A percentile compares a stretch with the other conserved stretches of the same genome.
Evolutionary conservation across 23 red algal genomes (phyloP).

Genomic region (Gracilaria domingensis): DNA sequence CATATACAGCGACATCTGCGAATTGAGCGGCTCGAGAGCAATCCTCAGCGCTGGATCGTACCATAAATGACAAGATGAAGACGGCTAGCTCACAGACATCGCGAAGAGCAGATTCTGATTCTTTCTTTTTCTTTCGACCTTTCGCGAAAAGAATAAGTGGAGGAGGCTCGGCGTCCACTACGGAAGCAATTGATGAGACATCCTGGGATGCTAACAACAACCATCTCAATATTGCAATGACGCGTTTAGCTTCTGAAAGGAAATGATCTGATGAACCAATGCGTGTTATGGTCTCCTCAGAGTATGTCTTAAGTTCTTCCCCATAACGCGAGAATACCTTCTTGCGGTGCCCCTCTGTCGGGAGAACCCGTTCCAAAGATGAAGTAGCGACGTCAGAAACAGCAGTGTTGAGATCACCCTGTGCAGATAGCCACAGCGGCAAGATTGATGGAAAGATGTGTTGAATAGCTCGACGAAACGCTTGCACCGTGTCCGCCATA

Average conservation of each 20-base stretch:
- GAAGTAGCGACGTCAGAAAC: constrained; percentile 27
- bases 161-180: constrained; percentile 30
- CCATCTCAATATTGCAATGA: constrained; percentile 51
- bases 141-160: constrained; percentile 42
- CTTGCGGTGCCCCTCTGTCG: constrained; percentile 21
- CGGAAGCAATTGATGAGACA: constrained; percentile 8
- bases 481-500: constrained; percentile 42
- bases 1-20: constrained; percentile 27
- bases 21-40: constrained; percentile 9
- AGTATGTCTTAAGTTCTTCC: constrained; percentile 30
- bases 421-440: constrained; percentile 50
- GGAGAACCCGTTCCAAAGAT: constrained; percentile 33
- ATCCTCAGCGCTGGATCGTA: neutral
- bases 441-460: constrained; percentile 50
- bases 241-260: constrained; percentile 38
- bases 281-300: neutral
- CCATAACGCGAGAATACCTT: constrained; percentile 46
- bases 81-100: constrained; percentile 49
- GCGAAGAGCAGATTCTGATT: constrained; percentile 1
- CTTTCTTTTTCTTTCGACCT: constrained; percentile 43
- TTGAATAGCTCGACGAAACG: constrained; percentile 46
- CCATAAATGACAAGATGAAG: constrained; percentile 36
- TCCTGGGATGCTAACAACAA: constrained; percentile 25
- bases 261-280: constrained; percentile 32
- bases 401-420: constrained; percentile 36